phyloP scores from a whole-genome alignment of 2,329 filamentous ascomycete genomes.

The Pseudonectria buxi region DNA sequence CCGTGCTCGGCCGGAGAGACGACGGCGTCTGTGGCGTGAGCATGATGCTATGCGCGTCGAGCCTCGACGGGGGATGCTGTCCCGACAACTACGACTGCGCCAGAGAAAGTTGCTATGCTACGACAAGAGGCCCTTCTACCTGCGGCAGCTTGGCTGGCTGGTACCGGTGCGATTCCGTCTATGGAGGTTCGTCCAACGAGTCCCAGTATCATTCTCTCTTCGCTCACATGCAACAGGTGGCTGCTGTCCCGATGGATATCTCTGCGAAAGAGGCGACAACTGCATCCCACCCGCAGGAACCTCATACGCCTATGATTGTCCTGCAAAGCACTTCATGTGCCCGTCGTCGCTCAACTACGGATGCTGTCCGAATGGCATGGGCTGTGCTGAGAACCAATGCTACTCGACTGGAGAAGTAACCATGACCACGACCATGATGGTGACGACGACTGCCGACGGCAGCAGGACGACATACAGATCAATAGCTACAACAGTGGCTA shows the following conservation, averaged over 20 bases:
- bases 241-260: conserved; percentile 40
- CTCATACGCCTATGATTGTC: conserved; percentile 35
- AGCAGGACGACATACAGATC: conserved; percentile 33
- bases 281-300: conserved; percentile 41
- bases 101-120: conserved; percentile 40
- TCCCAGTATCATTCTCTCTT: background rate
- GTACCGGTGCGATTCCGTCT: conserved; percentile 33
- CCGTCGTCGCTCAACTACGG: conserved; percentile 44
- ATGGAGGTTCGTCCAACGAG: conserved; percentile 25
- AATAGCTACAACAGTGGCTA: conserved; percentile 33
- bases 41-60: conserved; percentile 30
- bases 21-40: conserved; percentile 20
- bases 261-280: conserved; percentile 32
- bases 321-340: conserved; percentile 40
- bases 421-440: conserved; percentile 34
- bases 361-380: conserved; percentile 45
- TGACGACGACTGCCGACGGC: conserved; percentile 40
- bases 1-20: conserved; percentile 12
- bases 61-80: conserved; percentile 41
- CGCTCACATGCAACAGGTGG: conserved; percentile 28
- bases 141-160: conserved; percentile 32
- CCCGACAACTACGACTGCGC: conserved; percentile 43
- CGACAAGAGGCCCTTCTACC: conserved; percentile 35
- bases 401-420: conserved; percentile 42
- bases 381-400: conserved; percentile 41